phyloP scores from a whole-genome alignment of 441 rosid species.

The Cnidoscolus chayamansa region DNA sequence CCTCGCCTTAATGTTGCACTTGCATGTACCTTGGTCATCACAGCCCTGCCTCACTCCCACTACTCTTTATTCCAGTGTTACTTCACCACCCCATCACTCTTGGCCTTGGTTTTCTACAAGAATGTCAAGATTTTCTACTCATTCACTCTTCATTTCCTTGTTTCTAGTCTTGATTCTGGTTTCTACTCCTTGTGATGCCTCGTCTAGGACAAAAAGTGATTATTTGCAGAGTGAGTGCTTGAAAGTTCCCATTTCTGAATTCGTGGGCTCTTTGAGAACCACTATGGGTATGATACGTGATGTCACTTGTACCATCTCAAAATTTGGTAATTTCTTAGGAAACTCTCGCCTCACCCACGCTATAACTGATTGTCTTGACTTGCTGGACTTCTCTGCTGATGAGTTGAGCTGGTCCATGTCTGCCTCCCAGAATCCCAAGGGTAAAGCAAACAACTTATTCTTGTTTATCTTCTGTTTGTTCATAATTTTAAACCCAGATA shows the following conservation, averaged over 20 bases:
- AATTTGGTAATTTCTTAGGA: conserved; percentile 44
- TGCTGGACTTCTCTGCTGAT: conserved; percentile 69
- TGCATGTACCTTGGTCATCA: conserved; percentile 6
- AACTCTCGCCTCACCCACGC: conserved; percentile 60
- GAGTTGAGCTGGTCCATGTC: conserved; percentile 66
- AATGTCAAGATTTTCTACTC: conserved; percentile 19
- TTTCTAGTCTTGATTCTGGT: conserved; percentile 10
- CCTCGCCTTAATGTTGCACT: conserved; percentile 15
- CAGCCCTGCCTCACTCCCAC: background rate
- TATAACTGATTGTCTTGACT: conserved; percentile 67
- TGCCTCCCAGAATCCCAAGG: conserved; percentile 66
- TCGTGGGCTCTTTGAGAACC: conserved; percentile 42
- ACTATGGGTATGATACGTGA: conserved; percentile 39
- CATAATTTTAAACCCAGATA: background rate
- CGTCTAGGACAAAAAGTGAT: conserved; percentile 4
- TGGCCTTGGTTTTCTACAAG: too few relatives aligned
- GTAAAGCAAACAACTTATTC: conserved; percentile 26
- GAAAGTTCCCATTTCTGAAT: conserved; percentile 47
- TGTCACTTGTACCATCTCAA: conserved; percentile 46
- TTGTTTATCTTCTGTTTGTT: background rate
- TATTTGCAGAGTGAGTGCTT: conserved; percentile 34
- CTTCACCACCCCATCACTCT: too few relatives aligned
- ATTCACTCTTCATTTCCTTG: conserved; percentile 13
- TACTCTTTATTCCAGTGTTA: background rate
- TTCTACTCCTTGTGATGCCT: background rate